Conservation (phyloP, 768 basidiomycete genomes). For the Rhizopogon rudus region DNA sequence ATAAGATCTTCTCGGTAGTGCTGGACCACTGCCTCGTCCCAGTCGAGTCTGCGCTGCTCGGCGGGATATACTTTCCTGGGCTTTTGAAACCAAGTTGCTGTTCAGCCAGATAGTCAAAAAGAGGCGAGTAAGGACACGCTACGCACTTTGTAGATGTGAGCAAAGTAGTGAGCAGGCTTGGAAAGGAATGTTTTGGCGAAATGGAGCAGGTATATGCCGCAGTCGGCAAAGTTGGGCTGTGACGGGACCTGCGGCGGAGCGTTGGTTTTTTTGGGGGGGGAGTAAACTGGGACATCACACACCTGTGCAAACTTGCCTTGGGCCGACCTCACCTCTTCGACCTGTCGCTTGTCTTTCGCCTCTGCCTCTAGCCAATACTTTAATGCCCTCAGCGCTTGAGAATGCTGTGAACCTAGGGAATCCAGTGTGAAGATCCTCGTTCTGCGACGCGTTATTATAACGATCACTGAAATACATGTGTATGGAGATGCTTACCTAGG, state of each 20-base stretch:
- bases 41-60: conserved; percentile 39
- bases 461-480: not conserved
- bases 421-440: conserved; percentile 87
- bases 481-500: conserved; percentile 14
- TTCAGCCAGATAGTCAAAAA: not conserved
- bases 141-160: conserved; percentile 38
- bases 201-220: conserved; percentile 89
- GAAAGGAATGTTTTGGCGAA: conserved; percentile 75
- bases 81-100: conserved; percentile 13
- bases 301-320: conserved; percentile 51
- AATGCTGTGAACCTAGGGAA: conserved; percentile 76
- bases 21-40: conserved; percentile 47
- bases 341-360: conserved; percentile 63
- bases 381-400: conserved; percentile 56
- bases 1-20: conserved; percentile 42
- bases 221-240: conserved; percentile 89
- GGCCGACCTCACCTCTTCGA: conserved; percentile 33
- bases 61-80: conserved; percentile 28
- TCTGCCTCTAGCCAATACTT: conserved; percentile 67
- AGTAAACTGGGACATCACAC: conserved; percentile 12
- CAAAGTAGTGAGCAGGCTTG: conserved; percentile 47
- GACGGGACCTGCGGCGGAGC: conserved; percentile 60
- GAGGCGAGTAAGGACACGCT: not conserved
- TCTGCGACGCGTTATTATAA: conserved; percentile 30
- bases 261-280: not conserved